Evolutionary conservation across 768 basidiomycete genomes (phyloP).

Genomic region (Boletus subcaerulescens): DNA sequence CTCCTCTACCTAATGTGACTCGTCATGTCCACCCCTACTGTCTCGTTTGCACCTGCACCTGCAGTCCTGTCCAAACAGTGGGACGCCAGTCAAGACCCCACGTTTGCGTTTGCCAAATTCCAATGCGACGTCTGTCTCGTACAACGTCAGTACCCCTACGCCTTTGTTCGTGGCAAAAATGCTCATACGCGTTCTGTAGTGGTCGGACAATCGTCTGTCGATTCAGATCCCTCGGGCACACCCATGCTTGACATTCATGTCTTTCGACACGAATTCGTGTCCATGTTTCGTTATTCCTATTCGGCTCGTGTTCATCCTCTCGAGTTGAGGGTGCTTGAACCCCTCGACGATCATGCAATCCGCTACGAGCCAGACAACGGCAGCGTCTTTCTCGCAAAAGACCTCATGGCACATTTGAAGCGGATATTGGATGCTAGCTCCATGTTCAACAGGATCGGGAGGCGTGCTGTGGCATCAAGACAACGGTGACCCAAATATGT

Average conservation of each 20-base stretch:
- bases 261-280: conserved; percentile 55
- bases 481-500: conserved; percentile 5
- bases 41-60: conserved; percentile 24
- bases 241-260: conserved; percentile 23
- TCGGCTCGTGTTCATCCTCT: conserved; percentile 37
- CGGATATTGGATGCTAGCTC: conserved; percentile 28
- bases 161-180: too few relatives aligned
- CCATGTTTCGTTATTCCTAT: conserved; percentile 59
- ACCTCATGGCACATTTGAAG: conserved; percentile 31
- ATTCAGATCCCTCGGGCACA: conserved; percentile 11
- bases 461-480: conserved; percentile 4
- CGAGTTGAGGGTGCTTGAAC: conserved; percentile 48
- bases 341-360: conserved; percentile 44
- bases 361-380: conserved; percentile 59
- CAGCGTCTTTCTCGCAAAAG: conserved; percentile 56
- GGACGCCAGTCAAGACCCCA: conserved; percentile 16
- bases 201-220: conserved; percentile 13
- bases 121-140: conserved; percentile 28
- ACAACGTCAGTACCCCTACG: conserved; percentile 22
- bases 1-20: neutral
- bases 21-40: conserved; percentile 13
- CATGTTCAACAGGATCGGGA: conserved; percentile 11
- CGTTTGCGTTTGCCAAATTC: conserved; percentile 37
- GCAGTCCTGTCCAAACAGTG: conserved; percentile 12
- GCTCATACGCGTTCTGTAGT: neutral